Evolutionary conservation across 805 yeast species (phyloP).

Genomic region (Candida wancherniae): DNA sequence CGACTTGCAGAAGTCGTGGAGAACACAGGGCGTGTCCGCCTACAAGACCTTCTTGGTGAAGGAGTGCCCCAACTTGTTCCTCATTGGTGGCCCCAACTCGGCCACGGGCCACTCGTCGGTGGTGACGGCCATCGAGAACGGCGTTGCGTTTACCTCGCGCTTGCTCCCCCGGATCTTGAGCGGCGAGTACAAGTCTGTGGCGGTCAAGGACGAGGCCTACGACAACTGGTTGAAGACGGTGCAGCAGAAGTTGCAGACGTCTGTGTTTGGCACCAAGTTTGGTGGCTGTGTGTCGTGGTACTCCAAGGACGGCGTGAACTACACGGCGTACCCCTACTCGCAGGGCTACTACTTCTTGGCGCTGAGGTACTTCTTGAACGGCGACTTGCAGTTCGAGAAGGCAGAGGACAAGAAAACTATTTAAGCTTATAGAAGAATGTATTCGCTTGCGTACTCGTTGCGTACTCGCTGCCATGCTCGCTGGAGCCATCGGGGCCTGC

Average conservation of each 20-base stretch:
- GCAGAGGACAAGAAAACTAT: conserved; percentile 4
- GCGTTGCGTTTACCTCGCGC: conserved; percentile 20
- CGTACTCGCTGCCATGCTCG: too few relatives aligned
- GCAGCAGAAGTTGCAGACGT: conserved; percentile 22
- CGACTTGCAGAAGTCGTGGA: conserved; percentile 24
- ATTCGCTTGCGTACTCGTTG: too few relatives aligned
- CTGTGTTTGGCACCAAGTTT: conserved; percentile 34
- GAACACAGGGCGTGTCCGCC: conserved; percentile 28
- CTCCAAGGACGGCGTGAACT: conserved; percentile 23
- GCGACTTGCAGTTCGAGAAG: conserved; percentile 11
- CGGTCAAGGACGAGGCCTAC: conserved; percentile 29
- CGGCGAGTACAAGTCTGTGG: conserved; percentile 25
- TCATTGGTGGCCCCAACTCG: conserved; percentile 38
- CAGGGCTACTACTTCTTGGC: conserved; percentile 27
- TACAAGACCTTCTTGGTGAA: conserved; percentile 31
- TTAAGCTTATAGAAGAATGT: conserved; percentile 1
- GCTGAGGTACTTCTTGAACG: conserved; percentile 9
- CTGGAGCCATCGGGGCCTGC: too few relatives aligned
- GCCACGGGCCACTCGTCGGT: conserved; percentile 42
- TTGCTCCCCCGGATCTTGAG: conserved; percentile 24
- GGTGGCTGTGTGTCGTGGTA: conserved; percentile 44
- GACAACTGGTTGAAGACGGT: conserved; percentile 28
- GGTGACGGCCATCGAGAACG: conserved; percentile 35
- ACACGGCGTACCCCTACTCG: conserved; percentile 34
- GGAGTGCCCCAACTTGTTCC: conserved; percentile 32